phyloP scores from a whole-genome alignment of 2,329 filamentous ascomycete genomes.

The Hypoxylon sp. region DNA sequence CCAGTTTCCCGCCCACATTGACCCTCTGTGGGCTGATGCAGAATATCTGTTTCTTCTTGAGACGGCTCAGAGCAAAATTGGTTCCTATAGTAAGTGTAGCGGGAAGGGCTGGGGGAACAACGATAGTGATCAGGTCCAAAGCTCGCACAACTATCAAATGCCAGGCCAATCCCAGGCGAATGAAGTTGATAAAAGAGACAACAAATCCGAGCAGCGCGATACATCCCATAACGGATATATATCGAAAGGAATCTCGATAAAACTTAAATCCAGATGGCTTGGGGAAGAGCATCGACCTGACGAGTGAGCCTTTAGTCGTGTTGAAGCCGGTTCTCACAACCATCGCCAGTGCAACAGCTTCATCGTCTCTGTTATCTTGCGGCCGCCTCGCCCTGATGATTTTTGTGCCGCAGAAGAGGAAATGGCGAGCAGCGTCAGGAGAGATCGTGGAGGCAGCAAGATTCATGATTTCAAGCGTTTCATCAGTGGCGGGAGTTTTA shows the following conservation, averaged over 20 bases:
- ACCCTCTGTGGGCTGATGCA: slow-evolving; percentile 98
- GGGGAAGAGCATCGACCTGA: slow-evolving; percentile 98
- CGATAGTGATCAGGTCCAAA: slow-evolving; percentile 95
- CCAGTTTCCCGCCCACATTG: slow-evolving; percentile 95
- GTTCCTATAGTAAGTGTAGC: slow-evolving; percentile 97
- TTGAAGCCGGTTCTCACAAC: slow-evolving; percentile 96
- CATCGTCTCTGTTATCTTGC: slow-evolving; percentile 86
- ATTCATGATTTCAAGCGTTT: slow-evolving; percentile 82
- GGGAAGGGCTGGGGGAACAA: slow-evolving; percentile 93
- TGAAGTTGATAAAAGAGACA: slow-evolving; percentile 93
- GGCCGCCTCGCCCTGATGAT: slow-evolving; percentile 92
- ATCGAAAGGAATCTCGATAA: slow-evolving; percentile 96
- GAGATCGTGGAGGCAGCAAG: slow-evolving; percentile 86
- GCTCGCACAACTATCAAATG: slow-evolving; percentile 93
- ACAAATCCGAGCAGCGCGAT: slow-evolving; percentile 90
- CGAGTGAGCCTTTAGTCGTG: slow-evolving; percentile 95
- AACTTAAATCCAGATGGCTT: slow-evolving; percentile 99
- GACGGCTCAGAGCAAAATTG: slow-evolving; percentile 89
- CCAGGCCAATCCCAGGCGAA: slow-evolving; percentile 86
- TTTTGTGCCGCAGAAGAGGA: slow-evolving; percentile 95
- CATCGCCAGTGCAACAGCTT: slow-evolving; percentile 91
- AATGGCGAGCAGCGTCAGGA: slow-evolving; percentile 86
- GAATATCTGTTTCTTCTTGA: slow-evolving; percentile 93
- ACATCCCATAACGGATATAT: slow-evolving; percentile 95
- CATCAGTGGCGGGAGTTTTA: slow-evolving; percentile 86